These are phyloP conservation scores for Monosiga brevicollis DNA, from an alignment of 78 protist species.

Conservation along the genomic window DNA sequence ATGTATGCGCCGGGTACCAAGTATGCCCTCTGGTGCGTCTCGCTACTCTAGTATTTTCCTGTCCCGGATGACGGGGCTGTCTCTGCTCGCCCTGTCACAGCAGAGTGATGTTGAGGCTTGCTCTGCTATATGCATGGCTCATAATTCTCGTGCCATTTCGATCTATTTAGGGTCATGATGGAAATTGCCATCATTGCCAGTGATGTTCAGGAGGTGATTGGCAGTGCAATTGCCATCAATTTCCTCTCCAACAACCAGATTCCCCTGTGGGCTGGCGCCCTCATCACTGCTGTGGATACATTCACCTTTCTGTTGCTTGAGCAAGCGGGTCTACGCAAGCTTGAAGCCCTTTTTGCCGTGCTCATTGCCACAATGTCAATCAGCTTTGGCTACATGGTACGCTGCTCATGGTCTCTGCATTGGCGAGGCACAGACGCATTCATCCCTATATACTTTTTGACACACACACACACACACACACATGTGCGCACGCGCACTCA, in stretches of 20 bases:
- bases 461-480: neutral
- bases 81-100: too few species aligned
- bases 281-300: slow-evolving; percentile 58
- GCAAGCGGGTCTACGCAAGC: slow-evolving; percentile 28
- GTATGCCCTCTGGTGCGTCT: slow-evolving; percentile 58
- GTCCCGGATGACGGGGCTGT: too few species aligned
- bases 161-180: too few species aligned
- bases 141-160: too few species aligned
- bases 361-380: slow-evolving; percentile 48
- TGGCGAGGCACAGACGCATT: neutral
- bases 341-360: slow-evolving; percentile 33
- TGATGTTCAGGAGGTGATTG: slow-evolving; percentile 66
- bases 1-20: slow-evolving; percentile 44
- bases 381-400: slow-evolving; percentile 41
- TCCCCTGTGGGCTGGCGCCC: slow-evolving; percentile 65
- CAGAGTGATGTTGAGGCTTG: too few species aligned
- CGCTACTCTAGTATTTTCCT: too few species aligned
- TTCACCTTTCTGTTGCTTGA: slow-evolving; percentile 54
- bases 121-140: too few species aligned
- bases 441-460: neutral
- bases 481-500: too few species aligned
- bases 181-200: slow-evolving; percentile 73
- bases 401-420: slow-evolving; percentile 7
- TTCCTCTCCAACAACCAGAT: slow-evolving; percentile 35
- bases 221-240: slow-evolving; percentile 59